Evolutionary conservation across 345 rosid genomes (phyloP), one percentile per base, ranked within the genome.

Genomic region (Fremontodendron californicum): DNA sequence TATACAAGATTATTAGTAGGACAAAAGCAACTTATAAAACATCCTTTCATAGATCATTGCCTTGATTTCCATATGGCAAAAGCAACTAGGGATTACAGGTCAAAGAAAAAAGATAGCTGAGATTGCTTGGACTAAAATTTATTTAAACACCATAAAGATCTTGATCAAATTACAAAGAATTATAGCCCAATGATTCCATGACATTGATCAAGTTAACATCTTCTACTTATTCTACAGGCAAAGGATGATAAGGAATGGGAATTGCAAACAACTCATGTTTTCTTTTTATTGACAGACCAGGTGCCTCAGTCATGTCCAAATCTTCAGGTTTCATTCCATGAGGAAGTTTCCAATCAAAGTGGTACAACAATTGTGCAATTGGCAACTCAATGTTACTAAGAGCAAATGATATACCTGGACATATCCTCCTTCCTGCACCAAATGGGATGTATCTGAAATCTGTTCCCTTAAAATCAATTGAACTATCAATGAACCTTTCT

Each of bases 341-440:
- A 6, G 55, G 66, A 42, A 58, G 69, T 7, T 74, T 60, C 68
- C 69, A 74, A 60, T 74, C 66, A 46, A 74, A 74, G 40, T 74
- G 77, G 49, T 15, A 74, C 57, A 74, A 42, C 55, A 74, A 25
- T 29, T 60, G 51, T 40, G 77, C 69, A 25, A 60, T 42, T 40
- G 77, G 55, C 67, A 74, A 46, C 66, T 42, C 18, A 43, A 60
- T 60, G 54, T 58, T 74, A 9, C 42, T 5, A 2, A 40, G 55
- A 27, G 77, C 49, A 55, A 60, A 74, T 16, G 77, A 42, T 60
- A 74, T 74, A 23, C 77, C 77, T 0, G 66, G 77, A 27, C 77
- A 74, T 23, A 60, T 74, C 52, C 77, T 74, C 45, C 72, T 76
- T 7, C 73, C 78, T 0, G 62, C 78, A n/a, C 78, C 73, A 27